Evolutionary conservation across 805 yeast species (phyloP), one percentile per base, ranked within the genome.

Genomic region (Sugiyamaella mastotermitis): DNA sequence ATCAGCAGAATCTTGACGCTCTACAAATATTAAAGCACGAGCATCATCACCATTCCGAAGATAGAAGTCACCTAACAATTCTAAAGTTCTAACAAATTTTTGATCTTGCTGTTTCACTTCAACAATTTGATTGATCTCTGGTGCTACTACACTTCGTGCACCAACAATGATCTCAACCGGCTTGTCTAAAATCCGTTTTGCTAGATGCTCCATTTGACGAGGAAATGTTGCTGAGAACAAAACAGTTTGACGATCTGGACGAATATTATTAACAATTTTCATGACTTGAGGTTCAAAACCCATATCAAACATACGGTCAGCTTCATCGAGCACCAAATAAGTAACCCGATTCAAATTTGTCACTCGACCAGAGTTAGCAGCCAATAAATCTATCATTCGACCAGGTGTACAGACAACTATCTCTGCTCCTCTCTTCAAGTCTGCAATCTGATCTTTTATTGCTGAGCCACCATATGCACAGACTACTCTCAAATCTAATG

Each of bases 201-300:
- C 97, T 46, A 88, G 67, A 2, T 64, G 60, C 52, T 84, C 94
- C 71, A 92, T 74, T 43, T 80, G 80, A 4, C 72, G 64, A 0
- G 97, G 95, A 50, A 92, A 87, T 0, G 98, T 92, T 0, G 98
- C 98, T 8, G 96, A 86, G 56, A 90, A 92, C 18, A 92, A 61
- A 3, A 88, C 90, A 13, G 92, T 83, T 53, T 90, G 97, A 34
- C 82, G 68, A 55, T 88, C 96, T 0, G 92, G 92, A 34, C 97
- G 68, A 2, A 85, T 69, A 25, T 82, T 81, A 11, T 73, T 68
- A 55, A 87, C 68, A 16, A 92, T 80, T 51, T 85, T 84, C 49
- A 74, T 77, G 3, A 92, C 86, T 55, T 92, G 98, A 0, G 98
- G 97, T 51, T 86, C 97, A 61, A 92, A 92, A 1, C 98, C 98